Evolutionary conservation across 495 filamentous ascomycete species (phyloP).

Genomic region (Penicillium malachiteum): DNA sequence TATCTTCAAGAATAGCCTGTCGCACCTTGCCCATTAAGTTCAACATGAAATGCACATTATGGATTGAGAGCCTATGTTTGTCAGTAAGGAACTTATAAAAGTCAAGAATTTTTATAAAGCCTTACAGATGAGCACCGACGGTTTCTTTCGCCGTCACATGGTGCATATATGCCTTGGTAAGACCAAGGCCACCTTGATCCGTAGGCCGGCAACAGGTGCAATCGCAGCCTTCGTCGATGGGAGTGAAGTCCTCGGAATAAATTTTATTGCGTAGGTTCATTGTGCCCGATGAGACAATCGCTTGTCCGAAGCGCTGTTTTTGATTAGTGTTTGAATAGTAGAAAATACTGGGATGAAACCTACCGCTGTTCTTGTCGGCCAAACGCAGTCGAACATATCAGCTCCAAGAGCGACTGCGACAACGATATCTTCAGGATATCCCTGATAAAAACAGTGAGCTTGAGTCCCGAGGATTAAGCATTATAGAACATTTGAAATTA

Average conservation of each 20-base stretch:
- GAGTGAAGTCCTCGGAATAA: slow-evolving; percentile 75
- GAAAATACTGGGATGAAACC: slow-evolving; percentile 5
- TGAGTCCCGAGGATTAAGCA: background rate
- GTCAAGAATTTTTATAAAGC: background rate
- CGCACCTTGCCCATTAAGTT: slow-evolving; percentile 73
- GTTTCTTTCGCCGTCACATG: slow-evolving; percentile 94
- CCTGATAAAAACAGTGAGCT: slow-evolving; percentile 33
- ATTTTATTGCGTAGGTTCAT: slow-evolving; percentile 78
- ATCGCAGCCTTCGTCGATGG: slow-evolving; percentile 77
- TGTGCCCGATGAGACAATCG: slow-evolving; percentile 75
- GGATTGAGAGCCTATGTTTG: slow-evolving; percentile 69
- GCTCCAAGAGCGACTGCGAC: slow-evolving; percentile 90
- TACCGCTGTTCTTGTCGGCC: slow-evolving; percentile 92
- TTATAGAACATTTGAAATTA: slow-evolving; percentile 30
- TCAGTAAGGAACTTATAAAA: slow-evolving; percentile 14
- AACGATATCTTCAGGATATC: slow-evolving; percentile 92
- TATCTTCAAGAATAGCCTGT: slow-evolving; percentile 77
- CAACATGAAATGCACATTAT: slow-evolving; percentile 91
- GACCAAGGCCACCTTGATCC: slow-evolving; percentile 70
- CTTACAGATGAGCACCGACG: slow-evolving; percentile 82
- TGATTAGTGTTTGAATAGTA: slow-evolving; percentile 2
- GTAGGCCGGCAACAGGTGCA: slow-evolving; percentile 74
- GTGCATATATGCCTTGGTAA: slow-evolving; percentile 87
- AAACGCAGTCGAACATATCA: slow-evolving; percentile 99
- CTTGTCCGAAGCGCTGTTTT: slow-evolving; percentile 77